Percentiles rank a stretch among this genome's conserved stretches.
Conservation (phyloP, 805 yeast species). For the Dipodascopsis tothii region DNA sequence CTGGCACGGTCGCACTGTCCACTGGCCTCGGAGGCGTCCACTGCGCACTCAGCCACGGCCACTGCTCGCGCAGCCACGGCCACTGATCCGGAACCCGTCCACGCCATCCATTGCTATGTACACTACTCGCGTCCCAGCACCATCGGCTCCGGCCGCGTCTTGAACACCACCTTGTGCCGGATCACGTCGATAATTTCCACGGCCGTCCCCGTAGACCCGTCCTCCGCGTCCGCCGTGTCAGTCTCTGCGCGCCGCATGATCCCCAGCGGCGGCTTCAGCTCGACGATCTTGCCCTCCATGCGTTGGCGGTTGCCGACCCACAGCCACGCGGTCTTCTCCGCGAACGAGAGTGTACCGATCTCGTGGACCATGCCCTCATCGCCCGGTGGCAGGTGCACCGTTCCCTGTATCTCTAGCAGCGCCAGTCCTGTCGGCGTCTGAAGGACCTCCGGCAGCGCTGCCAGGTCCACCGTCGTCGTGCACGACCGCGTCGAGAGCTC, state of each 20-base stretch:
- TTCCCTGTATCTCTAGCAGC: slow-evolving; percentile 24
- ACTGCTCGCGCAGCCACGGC: too few species aligned
- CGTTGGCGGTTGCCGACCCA: slow-evolving; percentile 22
- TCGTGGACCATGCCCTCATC: neutral
- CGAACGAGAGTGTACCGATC: slow-evolving; percentile 20
- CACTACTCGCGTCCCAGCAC: slow-evolving; percentile 4
- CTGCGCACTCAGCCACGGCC: too few species aligned
- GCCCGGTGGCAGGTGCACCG: slow-evolving; percentile 9
- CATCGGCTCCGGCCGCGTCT: slow-evolving; percentile 22
- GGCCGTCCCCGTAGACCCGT: slow-evolving; percentile 7
- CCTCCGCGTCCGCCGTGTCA: neutral
- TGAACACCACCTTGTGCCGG: slow-evolving; percentile 16
- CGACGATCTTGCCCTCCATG: slow-evolving; percentile 19
- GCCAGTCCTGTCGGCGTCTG: slow-evolving; percentile 24
- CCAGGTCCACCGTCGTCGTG: too few species aligned
- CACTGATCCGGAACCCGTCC: too few species aligned
- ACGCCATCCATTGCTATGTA: too few species aligned
- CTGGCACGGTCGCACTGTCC: too few species aligned
- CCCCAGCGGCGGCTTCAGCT: slow-evolving; percentile 22
- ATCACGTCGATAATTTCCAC: slow-evolving; percentile 20
- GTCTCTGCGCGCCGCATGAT: slow-evolving; percentile 10
- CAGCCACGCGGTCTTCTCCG: slow-evolving; percentile 14
- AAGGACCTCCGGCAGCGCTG: slow-evolving; percentile 11
- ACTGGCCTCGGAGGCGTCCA: too few species aligned
- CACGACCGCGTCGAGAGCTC: too few species aligned